Percentiles rank a stretch among this genome's conserved stretches.
Conservation (phyloP, 2,329 filamentous ascomycete genomes). For the Botrytis deweyae region DNA sequence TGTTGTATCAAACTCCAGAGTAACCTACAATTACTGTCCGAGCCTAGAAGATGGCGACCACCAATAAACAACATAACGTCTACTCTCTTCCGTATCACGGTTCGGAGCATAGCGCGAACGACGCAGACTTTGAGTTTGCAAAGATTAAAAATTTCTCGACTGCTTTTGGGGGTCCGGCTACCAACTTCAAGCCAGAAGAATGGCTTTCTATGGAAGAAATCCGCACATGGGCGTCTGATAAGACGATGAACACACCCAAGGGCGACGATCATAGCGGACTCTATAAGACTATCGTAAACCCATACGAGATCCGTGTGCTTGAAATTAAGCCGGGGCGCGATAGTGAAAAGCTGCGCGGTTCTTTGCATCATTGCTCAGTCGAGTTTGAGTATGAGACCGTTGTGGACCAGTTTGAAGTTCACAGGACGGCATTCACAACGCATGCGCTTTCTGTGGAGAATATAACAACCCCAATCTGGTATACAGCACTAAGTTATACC, state of each 20-base stretch:
- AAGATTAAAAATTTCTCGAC: neutral
- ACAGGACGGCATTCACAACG: neutral
- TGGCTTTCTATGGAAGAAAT: neutral
- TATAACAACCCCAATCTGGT: neutral
- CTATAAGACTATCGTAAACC: neutral
- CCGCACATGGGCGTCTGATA: neutral
- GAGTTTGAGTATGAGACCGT: neutral
- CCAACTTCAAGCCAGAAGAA: neutral
- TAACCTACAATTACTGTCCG: neutral
- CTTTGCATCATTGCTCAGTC: neutral
- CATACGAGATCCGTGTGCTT: neutral
- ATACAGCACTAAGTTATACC: neutral
- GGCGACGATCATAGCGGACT: neutral
- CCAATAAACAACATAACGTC: neutral
- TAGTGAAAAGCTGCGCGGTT: neutral
- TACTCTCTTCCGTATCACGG: neutral
- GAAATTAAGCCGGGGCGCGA: neutral
- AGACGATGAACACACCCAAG: neutral
- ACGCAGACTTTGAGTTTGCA: neutral
- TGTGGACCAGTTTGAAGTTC: neutral
- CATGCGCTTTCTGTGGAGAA: neutral
- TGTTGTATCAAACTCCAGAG: neutral
- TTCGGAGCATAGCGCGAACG: too few relatives aligned
- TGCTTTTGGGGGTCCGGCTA: neutral
- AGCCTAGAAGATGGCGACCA: neutral